Conservation (phyloP, 768 basidiomycete genomes). For the Naganishia vaughanmartiniae region DNA sequence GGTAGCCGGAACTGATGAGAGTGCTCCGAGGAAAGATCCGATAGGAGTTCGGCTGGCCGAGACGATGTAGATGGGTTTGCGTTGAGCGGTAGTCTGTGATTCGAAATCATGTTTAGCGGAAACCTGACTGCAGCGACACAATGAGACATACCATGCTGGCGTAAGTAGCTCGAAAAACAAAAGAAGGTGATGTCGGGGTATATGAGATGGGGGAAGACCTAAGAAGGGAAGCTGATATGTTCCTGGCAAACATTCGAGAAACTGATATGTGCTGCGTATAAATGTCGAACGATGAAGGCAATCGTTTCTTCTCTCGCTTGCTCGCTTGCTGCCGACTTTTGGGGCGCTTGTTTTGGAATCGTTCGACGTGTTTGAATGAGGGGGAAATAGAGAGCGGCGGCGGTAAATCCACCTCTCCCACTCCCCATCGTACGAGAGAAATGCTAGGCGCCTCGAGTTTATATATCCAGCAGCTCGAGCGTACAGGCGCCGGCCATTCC, state of each 20-base stretch:
- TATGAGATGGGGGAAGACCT: conserved; percentile 17
- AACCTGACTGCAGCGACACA: too few relatives aligned
- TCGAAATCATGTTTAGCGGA: neutral
- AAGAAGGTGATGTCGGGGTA: conserved; percentile 16
- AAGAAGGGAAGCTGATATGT: conserved; percentile 11
- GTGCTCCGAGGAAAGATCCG: conserved; percentile 82
- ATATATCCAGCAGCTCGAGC: conserved; percentile 6
- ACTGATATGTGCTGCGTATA: neutral
- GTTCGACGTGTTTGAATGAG: conserved; percentile 13
- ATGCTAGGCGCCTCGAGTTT: neutral
- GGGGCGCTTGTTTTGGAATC: conserved; percentile 10
- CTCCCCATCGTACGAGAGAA: neutral
- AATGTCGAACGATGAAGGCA: neutral
- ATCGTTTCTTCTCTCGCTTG: conserved; percentile 18
- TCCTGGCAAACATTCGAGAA: conserved; percentile 11
- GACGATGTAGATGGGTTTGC: conserved; percentile 62
- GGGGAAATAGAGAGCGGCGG: neutral
- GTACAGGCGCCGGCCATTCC: conserved; percentile 12
- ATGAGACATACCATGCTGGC: conserved; percentile 14
- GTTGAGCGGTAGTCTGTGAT: conserved; percentile 22
- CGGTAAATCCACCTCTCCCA: neutral
- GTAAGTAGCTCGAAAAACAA: conserved; percentile 5
- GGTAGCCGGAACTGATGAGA: conserved; percentile 83
- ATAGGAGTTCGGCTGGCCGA: conserved; percentile 91
- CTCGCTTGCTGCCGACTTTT: conserved; percentile 22